These are phyloP conservation scores for Telopea speciosissima DNA, from an alignment of 177 flowering plant genomes.

Conservation along the genomic window DNA sequence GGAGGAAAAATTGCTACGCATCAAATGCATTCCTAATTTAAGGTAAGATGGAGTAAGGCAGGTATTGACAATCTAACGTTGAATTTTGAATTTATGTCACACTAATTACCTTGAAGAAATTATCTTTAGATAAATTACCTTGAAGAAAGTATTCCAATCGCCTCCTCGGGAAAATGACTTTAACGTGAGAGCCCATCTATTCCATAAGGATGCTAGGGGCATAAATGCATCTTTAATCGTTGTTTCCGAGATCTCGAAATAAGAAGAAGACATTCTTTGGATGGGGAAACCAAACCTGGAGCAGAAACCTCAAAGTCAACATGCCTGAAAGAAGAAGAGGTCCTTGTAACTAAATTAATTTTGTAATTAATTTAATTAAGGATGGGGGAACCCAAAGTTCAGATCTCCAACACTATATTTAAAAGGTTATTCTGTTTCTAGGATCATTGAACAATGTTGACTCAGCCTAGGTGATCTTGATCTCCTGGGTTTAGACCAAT, in stretches of 20 bases:
- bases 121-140: conserved; percentile 38
- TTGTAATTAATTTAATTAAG: not conserved
- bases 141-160: conserved; percentile 59
- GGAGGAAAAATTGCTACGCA: not conserved
- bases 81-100: not conserved
- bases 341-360: not conserved
- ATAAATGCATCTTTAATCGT: conserved; percentile 26
- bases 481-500: not conserved
- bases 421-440: not conserved
- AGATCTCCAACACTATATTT: not conserved
- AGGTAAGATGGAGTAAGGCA: not conserved
- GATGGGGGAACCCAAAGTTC: not conserved
- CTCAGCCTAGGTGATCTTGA: not conserved
- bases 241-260: conserved; percentile 52
- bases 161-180: conserved; percentile 52
- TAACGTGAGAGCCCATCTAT: conserved; percentile 27
- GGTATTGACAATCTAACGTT: not conserved
- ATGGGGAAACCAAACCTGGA: conserved; percentile 44
- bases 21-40: not conserved
- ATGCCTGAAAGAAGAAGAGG: not conserved
- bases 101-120: conserved; percentile 58
- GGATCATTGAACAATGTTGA: not conserved
- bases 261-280: conserved; percentile 34
- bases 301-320: conserved; percentile 11
- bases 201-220: conserved; percentile 45